Base-by-base conservation (phyloP, 352 stramenopile species). In the Aphanomyces invadans region DNA sequence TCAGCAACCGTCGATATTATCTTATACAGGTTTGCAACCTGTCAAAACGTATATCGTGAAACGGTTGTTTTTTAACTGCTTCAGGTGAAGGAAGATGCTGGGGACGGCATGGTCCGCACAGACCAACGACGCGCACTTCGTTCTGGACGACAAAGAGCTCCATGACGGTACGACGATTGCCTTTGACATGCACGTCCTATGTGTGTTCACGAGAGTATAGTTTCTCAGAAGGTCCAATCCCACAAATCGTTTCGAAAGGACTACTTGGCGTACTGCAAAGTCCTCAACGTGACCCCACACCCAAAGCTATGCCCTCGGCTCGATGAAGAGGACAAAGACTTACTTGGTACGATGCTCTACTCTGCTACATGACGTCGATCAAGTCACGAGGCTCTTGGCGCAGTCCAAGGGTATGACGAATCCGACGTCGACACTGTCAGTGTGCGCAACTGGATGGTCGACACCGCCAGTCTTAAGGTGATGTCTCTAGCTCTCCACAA, bases 391-490 rank as follows among this genome's bases (percentile, higher is more conserved):
- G 2, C n/a, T 23, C 44, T 7, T 55, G 4, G 9, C 32, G 29
- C 55, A 65, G 59, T 57, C n/a, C 60, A 67, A 59, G 54, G 48
- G 42, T 89, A 86, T 49, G 79, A 92, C 32, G 60, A 89, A 39
- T 77, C 72, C 32, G 83, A 92, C 33, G 70, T 83, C 11, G 81
- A 89, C 48, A 70, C 73, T 3, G 57, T 90, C 9, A 70, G 36
- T 1, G 52, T 92, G 33, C 82, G 81, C 54, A 78, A 90, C 67
- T 89, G 83, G 83, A 73, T 76, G 51, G 65, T 92, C 0, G 83
- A 92, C 62, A 71, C 74, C n/a, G 77, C 72, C 4, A 87, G 80
- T 45, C 80, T 76, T 52, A 63, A 61, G 0, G 77, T 71, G 10
- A 65, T 92, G 56, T 85, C 78, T 63, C 87, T 86, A 42, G 79